Percentiles rank a stretch among this genome's conserved stretches.
Conservation (phyloP, 495 filamentous ascomycete genomes). For the Parmelia sp. region DNA sequence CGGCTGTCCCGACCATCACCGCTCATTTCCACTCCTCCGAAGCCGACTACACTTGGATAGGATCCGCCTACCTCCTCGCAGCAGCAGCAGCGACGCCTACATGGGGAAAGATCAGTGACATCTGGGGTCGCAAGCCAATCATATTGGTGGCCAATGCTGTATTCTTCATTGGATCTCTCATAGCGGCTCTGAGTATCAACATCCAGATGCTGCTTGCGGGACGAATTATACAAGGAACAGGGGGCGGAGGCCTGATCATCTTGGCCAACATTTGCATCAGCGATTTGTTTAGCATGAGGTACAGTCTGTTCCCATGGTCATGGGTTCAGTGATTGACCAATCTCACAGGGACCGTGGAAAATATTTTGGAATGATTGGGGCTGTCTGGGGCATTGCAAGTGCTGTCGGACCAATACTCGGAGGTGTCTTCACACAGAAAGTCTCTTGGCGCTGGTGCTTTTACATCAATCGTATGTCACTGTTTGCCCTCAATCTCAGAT, state of each 20-base stretch:
- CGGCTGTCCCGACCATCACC: slow-evolving; percentile 58
- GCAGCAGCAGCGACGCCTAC: slow-evolving; percentile 61
- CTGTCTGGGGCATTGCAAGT: slow-evolving; percentile 68
- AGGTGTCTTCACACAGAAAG: slow-evolving; percentile 62
- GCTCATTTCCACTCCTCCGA: slow-evolving; percentile 52
- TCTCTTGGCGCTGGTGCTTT: slow-evolving; percentile 59
- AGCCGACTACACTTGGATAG: slow-evolving; percentile 73
- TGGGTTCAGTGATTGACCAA: neutral
- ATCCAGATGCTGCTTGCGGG: slow-evolving; percentile 72
- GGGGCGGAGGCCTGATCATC: slow-evolving; percentile 73
- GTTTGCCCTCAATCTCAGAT: neutral
- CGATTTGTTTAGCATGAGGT: slow-evolving; percentile 70
- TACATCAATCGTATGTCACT: slow-evolving; percentile 54
- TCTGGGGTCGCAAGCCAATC: slow-evolving; percentile 79
- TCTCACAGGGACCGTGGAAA: slow-evolving; percentile 51
- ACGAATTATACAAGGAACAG: slow-evolving; percentile 74
- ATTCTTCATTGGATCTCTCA: slow-evolving; percentile 71
- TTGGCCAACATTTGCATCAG: slow-evolving; percentile 76
- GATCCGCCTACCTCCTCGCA: slow-evolving; percentile 62
- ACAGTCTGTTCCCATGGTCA: slow-evolving; percentile 7
- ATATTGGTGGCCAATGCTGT: slow-evolving; percentile 63
- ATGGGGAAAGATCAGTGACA: slow-evolving; percentile 83
- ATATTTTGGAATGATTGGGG: slow-evolving; percentile 59
- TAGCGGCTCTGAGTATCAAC: slow-evolving; percentile 59
- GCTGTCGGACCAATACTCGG: slow-evolving; percentile 70